Percentiles rank a stretch among this genome's conserved stretches.
Evolutionary conservation across 2,329 filamentous ascomycete genomes (phyloP).

Genomic region (Dactylellina leptospora): DNA sequence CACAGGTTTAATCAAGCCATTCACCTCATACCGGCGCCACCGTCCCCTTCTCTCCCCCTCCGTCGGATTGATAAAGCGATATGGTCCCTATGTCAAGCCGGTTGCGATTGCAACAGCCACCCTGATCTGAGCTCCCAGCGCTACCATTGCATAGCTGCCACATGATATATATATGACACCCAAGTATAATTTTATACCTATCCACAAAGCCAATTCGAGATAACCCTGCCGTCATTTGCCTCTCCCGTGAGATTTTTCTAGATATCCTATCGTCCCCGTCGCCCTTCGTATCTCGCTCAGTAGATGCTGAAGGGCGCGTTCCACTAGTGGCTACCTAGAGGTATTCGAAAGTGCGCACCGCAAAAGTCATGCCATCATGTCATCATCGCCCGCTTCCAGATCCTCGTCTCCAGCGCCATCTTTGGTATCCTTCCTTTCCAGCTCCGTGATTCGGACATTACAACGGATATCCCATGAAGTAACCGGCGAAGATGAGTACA

Average conservation of each 20-base stretch:
- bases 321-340: not conserved
- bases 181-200: too few species aligned
- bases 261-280: not conserved
- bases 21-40: too few species aligned
- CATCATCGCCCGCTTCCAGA: slow-evolving; percentile 46
- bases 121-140: too few species aligned
- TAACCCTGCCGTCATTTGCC: not conserved
- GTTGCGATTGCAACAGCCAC: too few species aligned
- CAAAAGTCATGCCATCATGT: slow-evolving; percentile 46
- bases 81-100: too few species aligned
- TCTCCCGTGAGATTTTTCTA: not conserved
- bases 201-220: too few species aligned
- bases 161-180: too few species aligned
- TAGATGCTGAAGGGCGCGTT: not conserved
- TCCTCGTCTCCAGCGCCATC: slow-evolving; percentile 50
- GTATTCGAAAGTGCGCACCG: not conserved
- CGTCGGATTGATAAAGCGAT: too few species aligned
- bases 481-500: slow-evolving; percentile 48
- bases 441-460: slow-evolving; percentile 46
- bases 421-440: slow-evolving; percentile 46
- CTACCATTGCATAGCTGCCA: too few species aligned
- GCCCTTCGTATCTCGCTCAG: not conserved
- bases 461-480: slow-evolving; percentile 49
- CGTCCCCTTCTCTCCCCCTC: too few species aligned
- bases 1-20: too few species aligned